Evolutionary conservation across 2,329 filamentous ascomycete genomes (phyloP), one percentile per base, ranked within the genome.

Genomic region (Alternaria atra): DNA sequence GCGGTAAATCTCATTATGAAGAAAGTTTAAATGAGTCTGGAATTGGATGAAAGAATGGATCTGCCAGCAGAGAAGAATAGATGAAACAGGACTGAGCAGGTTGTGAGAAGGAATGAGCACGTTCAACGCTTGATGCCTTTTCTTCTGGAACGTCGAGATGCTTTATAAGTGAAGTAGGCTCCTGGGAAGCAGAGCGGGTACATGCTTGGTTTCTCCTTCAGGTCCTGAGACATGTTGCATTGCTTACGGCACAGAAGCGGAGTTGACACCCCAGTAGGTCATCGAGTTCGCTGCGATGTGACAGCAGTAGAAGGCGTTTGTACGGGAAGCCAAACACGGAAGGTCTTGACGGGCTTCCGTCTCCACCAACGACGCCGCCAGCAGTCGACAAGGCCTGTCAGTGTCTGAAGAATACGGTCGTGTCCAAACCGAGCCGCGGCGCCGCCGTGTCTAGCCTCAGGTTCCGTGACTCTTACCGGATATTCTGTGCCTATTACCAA

Each of bases 31-130:
- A 46, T 58, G 42, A 51, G 55, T 55, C 61, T 53, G 40, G 13
- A 55, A 53, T 60, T 15, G 57, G 67, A 68, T 27, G 60, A 70
- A 66, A 52, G 55, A 67, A 62, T 58, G 55, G 51, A 63, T 76
- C 72, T 73, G 69, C 74, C 75, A 66, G 74, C 71, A 70, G 69
- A 72, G 60, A 58, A 64, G 63, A 72, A 67, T 47, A 61, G 67
- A 71, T 61, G 61, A 65, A 68, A 69, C 58, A 58, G 66, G 62
- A 68, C 66, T 67, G 68, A 73, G 69, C 70, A 73, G 66, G 60
- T 64, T 59, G 52, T 72, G 71, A 74, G 74, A 70, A 73, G 53
- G 65, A 72, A 73, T 73, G 73, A 75, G 73, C 70, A 73, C 71
- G 73, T 72, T 75, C 63, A 67, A 72, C 64, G 73, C 63, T 65